Conservation (phyloP, 805 yeast species). For the Hemisphaericaspora nanyangensis region DNA sequence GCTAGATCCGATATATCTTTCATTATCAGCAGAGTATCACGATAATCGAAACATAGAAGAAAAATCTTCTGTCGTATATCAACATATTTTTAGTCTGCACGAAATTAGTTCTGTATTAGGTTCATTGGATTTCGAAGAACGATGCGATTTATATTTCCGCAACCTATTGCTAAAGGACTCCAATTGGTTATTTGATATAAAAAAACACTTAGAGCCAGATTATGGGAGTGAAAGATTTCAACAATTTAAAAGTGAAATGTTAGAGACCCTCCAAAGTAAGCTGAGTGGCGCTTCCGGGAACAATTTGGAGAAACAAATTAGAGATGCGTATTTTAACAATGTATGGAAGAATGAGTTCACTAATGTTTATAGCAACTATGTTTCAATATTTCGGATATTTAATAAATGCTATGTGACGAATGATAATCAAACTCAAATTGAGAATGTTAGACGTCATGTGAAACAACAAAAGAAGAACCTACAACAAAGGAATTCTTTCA, state of each 20-base stretch:
- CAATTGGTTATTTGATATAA: slow-evolving; percentile 39
- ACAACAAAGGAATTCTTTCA: not conserved
- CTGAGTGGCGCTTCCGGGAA: not conserved
- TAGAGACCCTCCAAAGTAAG: not conserved
- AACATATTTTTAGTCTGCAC: slow-evolving; percentile 19
- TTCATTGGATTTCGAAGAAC: slow-evolving; percentile 23
- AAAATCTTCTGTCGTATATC: slow-evolving; percentile 21
- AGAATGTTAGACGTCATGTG: not conserved
- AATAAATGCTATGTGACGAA: slow-evolving; percentile 38
- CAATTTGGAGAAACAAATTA: slow-evolving; percentile 21
- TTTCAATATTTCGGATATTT: slow-evolving; percentile 42
- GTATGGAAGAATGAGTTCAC: slow-evolving; percentile 6
- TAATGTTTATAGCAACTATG: slow-evolving; percentile 19
- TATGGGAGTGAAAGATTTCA: slow-evolving; percentile 9
- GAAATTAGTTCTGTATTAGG: slow-evolving; percentile 18
- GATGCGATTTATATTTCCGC: slow-evolving; percentile 46
- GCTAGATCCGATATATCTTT: not conserved
- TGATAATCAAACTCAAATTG: slow-evolving; percentile 7
- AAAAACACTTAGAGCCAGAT: not conserved
- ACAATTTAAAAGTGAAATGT: slow-evolving; percentile 24
- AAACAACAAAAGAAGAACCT: not conserved
- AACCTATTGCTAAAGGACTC: slow-evolving; percentile 32
- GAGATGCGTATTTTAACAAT: slow-evolving; percentile 25
- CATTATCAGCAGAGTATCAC: not conserved
- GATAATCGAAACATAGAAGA: slow-evolving; percentile 19